Percentiles rank a stretch among this genome's conserved stretches.
Conservation (phyloP, 139 green algal genomes). For the Auxenochlorella protothecoides region DNA sequence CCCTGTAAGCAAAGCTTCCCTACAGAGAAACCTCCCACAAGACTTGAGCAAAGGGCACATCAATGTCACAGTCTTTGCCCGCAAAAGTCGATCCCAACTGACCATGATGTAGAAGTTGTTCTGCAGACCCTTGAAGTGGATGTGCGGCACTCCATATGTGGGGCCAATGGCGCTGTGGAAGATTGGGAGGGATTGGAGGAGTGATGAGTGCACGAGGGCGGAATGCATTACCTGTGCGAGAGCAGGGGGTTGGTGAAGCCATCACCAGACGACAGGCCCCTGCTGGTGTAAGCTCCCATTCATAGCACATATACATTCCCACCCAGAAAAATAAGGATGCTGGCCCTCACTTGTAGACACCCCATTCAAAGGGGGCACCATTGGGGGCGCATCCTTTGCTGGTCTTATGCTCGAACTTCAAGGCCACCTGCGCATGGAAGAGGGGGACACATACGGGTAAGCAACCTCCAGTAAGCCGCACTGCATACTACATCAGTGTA, state of each 20-base stretch:
- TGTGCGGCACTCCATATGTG: slow-evolving; percentile 78
- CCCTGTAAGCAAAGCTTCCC: too few species aligned
- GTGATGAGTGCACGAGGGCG: too few species aligned
- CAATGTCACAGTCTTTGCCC: not conserved
- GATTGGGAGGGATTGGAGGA: not conserved
- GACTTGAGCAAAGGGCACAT: too few species aligned
- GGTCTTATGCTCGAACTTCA: slow-evolving; percentile 94
- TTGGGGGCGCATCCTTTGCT: slow-evolving; percentile 87
- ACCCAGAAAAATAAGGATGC: not conserved
- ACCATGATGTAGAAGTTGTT: slow-evolving; percentile 91
- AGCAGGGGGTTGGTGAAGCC: too few species aligned
- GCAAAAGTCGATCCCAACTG: slow-evolving; percentile 1
- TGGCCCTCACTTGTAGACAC: slow-evolving; percentile 70
- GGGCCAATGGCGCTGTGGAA: slow-evolving; percentile 44
- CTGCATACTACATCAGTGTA: too few species aligned
- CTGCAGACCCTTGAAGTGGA: slow-evolving; percentile 94
- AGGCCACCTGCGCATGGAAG: slow-evolving; percentile 55
- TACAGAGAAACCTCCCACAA: too few species aligned
- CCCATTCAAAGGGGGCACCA: slow-evolving; percentile 91
- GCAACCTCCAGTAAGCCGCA: too few species aligned
- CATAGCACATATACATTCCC: not conserved
- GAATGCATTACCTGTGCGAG: too few species aligned
- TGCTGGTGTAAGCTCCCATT: not conserved
- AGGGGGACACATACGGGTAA: too few species aligned
- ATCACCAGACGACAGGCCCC: too few species aligned